phyloP scores from a whole-genome alignment of 2,329 filamentous ascomycete genomes.

The Mariannaea elegans region DNA sequence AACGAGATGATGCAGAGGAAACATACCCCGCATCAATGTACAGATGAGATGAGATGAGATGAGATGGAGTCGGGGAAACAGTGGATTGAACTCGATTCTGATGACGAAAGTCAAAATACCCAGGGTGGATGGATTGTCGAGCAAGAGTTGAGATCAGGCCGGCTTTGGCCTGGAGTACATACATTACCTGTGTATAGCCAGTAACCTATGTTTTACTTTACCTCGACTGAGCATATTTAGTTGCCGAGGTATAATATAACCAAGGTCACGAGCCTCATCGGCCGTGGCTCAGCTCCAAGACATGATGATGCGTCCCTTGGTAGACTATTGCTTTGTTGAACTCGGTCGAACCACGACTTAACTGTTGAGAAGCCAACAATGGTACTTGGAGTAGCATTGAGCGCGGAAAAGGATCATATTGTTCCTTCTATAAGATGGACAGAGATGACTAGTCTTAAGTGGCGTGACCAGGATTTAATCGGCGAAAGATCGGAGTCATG shows the following conservation, averaged over 20 bases:
- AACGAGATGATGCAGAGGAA: constrained; percentile 22
- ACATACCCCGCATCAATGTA: constrained; percentile 21
- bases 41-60: constrained; percentile 18
- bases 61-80: constrained; percentile 10
- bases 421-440: too few species aligned
- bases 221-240: constrained; percentile 1
- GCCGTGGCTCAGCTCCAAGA: not conserved
- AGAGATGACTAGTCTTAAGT: too few species aligned
- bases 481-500: too few species aligned
- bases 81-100: constrained; percentile 7
- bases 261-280: not conserved
- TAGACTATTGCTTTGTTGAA: too few species aligned
- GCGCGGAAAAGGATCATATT: too few species aligned
- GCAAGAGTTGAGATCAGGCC: constrained; percentile 7
- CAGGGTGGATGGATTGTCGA: constrained; percentile 2
- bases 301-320: too few species aligned
- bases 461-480: too few species aligned
- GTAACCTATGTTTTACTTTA: constrained; percentile 7
- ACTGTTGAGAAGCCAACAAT: constrained; percentile 19
- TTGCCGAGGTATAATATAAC: constrained; percentile 12
- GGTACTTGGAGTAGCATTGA: too few species aligned
- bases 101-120: constrained; percentile 11
- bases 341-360: too few species aligned
- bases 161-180: constrained; percentile 11
- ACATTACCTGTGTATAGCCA: constrained; percentile 10